Evolutionary conservation across 2,329 filamentous ascomycete genomes (phyloP), one percentile per base, ranked within the genome.

Genomic region (Diaporthe humulicola): DNA sequence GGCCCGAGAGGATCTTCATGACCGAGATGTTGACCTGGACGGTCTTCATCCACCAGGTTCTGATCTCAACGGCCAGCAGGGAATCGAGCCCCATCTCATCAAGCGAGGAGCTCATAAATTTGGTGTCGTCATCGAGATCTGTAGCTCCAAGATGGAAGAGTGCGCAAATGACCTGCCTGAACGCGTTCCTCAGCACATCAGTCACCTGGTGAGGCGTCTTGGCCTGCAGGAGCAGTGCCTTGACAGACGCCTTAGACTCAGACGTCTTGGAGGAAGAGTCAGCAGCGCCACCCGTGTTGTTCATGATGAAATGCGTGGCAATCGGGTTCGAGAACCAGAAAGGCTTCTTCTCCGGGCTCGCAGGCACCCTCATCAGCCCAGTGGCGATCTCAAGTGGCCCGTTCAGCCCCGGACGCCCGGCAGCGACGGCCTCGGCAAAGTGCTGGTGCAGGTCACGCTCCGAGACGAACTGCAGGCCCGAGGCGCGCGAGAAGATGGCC

Each of bases 351-450:
- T 60, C 57, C n/a, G 57, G 57, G 57, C 28, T 28, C 15, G 57
- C 36, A 10, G 36, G 36, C 36, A 61, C 57, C 15, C 57, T 61
- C 57, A 42, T 17, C 36, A 61, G 4, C 7, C 57, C 57, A 12
- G 57, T 42, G n/a, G 36, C 57, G 14, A 40, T 70, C 38, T 70
- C 67, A 3, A 33, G 10, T 0, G 50, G 48, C 10, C n/a, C 54
- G 2, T 15, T 8, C 0, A 22, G 58, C 2, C n/a, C 42, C 0
- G 70, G 70, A 1, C 28, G 50, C 7, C 72, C 64, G 4, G 38
- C 36, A 4, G 83, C 54, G 8, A 88, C 81, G 0, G 82, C 84
- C 75, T 88, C 85, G 1, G 85, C 84, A 60, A 88, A 85, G 15
- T 83, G 73, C 12, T 84, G 79, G 71, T 86, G 85, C 4, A 87